Conservation (phyloP, 176 grass and related monocot species). For the Avena sativa region DNA sequence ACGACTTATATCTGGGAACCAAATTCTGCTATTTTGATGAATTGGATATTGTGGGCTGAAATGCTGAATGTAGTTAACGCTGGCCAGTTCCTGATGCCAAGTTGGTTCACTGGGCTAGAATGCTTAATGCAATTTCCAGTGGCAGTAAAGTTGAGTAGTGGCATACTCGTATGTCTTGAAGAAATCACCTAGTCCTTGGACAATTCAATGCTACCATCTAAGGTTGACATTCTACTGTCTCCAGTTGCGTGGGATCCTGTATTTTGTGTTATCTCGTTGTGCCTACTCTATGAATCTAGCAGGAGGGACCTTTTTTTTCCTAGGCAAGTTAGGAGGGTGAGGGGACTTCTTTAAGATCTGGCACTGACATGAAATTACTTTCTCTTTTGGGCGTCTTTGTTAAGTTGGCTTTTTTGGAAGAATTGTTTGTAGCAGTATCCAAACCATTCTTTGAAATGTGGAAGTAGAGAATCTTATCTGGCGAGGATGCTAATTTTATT, state of each 20-base stretch:
- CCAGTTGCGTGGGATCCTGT: not conserved
- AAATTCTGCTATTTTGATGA: not conserved
- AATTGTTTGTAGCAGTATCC: slow-evolving; percentile 9
- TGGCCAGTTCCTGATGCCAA: not conserved
- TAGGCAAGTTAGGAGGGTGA: slow-evolving; percentile 13
- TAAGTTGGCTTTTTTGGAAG: not conserved
- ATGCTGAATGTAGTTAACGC: not conserved
- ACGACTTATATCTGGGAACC: not conserved
- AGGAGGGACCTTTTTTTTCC: not conserved
- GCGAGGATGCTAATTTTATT: slow-evolving; percentile 14
- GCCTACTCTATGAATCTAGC: not conserved
- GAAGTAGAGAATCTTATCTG: slow-evolving; percentile 2
- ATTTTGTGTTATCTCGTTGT: not conserved
- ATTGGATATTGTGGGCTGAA: not conserved
- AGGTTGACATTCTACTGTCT: not conserved
- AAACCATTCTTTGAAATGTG: slow-evolving; percentile 1
- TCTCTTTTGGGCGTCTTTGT: slow-evolving; percentile 14
- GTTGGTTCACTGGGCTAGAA: not conserved
- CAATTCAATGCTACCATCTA: not conserved
- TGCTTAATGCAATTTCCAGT: not conserved
- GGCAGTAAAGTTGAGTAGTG: not conserved
- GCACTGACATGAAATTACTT: not conserved
- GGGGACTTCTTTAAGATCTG: slow-evolving; percentile 3
- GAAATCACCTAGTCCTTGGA: not conserved
- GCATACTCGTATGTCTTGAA: not conserved